phyloP scores from a whole-genome alignment of 768 basidiomycete genomes.

The Podaxis pistillaris region DNA sequence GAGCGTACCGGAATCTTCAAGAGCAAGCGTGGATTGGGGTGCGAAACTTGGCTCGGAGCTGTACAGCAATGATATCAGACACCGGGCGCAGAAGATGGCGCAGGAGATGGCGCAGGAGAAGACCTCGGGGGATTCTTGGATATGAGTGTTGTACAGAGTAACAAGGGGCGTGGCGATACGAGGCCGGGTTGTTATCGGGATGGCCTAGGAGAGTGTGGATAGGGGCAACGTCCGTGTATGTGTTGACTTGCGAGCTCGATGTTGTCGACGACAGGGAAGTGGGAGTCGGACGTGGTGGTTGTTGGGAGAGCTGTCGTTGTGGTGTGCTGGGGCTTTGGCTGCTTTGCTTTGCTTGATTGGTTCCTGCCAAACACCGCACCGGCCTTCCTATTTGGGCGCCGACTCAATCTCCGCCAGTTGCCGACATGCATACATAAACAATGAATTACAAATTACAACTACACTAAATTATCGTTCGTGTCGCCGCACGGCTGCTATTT shows the following conservation, averaged over 20 bases:
- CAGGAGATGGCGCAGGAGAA: background rate
- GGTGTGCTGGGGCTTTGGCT: constrained; percentile 13
- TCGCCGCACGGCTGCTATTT: constrained; percentile 79
- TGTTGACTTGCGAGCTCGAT: constrained; percentile 1
- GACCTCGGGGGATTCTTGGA: background rate
- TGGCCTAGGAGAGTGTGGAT: background rate
- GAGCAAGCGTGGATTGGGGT: background rate
- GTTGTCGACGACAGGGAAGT: constrained; percentile 1
- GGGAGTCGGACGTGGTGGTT: constrained; percentile 11
- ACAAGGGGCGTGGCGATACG: background rate
- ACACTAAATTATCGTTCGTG: constrained; percentile 38
- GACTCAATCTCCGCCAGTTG: constrained; percentile 29
- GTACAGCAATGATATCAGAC: background rate
- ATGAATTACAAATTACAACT: constrained; percentile 13
- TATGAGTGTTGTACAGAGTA: background rate
- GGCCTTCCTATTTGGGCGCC: constrained; percentile 13
- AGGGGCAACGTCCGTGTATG: background rate
- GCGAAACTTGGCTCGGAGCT: background rate
- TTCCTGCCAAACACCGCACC: constrained; percentile 15
- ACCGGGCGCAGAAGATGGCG: background rate
- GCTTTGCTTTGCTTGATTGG: constrained; percentile 13
- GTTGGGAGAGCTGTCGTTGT: constrained; percentile 13
- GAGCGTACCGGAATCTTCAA: constrained; percentile 2
- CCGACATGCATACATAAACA: background rate
- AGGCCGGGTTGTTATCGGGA: background rate